Percentiles rank a stretch among this genome's conserved stretches.
phyloP scores from a whole-genome alignment of 805 yeast species.

The Saccharomyces mikatae region DNA sequence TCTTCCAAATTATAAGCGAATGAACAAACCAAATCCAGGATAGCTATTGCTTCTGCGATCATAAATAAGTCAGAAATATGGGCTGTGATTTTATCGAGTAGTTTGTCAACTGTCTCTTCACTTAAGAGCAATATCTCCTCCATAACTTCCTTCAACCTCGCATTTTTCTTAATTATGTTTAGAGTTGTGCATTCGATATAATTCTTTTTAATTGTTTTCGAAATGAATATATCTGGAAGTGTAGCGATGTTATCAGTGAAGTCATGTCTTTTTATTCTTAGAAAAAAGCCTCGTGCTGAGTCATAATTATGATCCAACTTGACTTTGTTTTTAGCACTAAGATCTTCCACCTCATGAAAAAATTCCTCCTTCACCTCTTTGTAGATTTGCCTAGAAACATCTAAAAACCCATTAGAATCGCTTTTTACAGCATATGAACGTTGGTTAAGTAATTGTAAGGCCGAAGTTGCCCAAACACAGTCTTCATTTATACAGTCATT shows the following conservation, averaged over 20 bases:
- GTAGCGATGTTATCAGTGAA: constrained; percentile 2
- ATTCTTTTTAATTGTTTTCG: constrained; percentile 25
- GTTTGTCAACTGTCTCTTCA: constrained; percentile 32
- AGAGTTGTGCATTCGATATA: constrained; percentile 36
- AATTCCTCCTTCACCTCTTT: constrained; percentile 33
- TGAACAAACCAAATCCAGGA: constrained; percentile 35
- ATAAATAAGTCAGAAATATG: constrained; percentile 33
- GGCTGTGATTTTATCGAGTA: constrained; percentile 22
- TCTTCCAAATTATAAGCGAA: constrained; percentile 26
- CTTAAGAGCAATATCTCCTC: constrained; percentile 37
- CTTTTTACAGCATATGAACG: constrained; percentile 37
- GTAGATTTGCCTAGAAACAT: constrained; percentile 37
- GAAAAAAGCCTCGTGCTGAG: constrained; percentile 32
- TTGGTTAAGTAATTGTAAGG: constrained; percentile 38
- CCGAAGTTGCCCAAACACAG: constrained; percentile 34
- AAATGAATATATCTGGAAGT: constrained; percentile 33
- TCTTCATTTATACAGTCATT: constrained; percentile 35
- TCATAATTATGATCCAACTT: constrained; percentile 32
- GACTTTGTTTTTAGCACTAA: constrained; percentile 21
- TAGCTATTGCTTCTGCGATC: constrained; percentile 37
- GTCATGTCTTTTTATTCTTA: constrained; percentile 25
- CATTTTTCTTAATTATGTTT: constrained; percentile 34
- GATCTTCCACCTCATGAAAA: constrained; percentile 17
- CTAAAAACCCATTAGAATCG: constrained; percentile 39
- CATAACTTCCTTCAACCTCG: constrained; percentile 33